Base-by-base conservation (phyloP, 2,329 filamentous ascomycete genomes). In the Septoria linicola region DNA sequence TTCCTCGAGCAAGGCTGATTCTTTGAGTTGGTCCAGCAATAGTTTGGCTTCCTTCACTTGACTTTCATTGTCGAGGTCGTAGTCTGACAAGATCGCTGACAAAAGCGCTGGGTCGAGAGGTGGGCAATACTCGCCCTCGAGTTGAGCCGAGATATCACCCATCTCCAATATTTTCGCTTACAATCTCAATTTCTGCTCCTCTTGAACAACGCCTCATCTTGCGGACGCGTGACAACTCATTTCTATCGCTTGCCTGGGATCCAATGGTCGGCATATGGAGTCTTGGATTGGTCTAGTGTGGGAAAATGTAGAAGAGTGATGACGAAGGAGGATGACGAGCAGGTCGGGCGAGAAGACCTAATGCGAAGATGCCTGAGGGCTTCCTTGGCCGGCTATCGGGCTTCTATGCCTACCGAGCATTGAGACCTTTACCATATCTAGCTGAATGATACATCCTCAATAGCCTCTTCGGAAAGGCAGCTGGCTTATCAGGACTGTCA, bases 51-150 rank as follows among this genome's bases (percentile, higher is more conserved):
- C 71, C 2, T 77, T 64, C 25, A 83, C 73, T 35, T 83, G 73
- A 1, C 71, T 67, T 0, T 77, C 61, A 17, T 81, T 68, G 2
- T 70, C 66, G 14, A 91, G 72, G 60, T 90, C 80, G 68, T 83
- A 88, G 64, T 97, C 92, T 45, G 75, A 81, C 4, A 83, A 75
- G 42, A 96, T 87, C 3, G 89, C 85, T 47, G 85, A 79, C 52
- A 96, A 80, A 10, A 92, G 78, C 0, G 88, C 80, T 58, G 89
- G 81, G 60, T 96, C 91, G 34, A 96, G 70, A 14, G 85, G 80
- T 19, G 86, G 80, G 65, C 84, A 84, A 64, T 89, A 92, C 58
- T 85, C 81, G 55, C 83, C 78, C 83, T 91, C 57, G 27, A 61
- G 36, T 30, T 53, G 55, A 7, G 58, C 44, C n/a, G 54, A 32